A percentile compares a stretch with the other conserved stretches of the same genome.
Conservation (phyloP, 768 basidiomycete genomes). For the Pleurotus citrinopileatus region DNA sequence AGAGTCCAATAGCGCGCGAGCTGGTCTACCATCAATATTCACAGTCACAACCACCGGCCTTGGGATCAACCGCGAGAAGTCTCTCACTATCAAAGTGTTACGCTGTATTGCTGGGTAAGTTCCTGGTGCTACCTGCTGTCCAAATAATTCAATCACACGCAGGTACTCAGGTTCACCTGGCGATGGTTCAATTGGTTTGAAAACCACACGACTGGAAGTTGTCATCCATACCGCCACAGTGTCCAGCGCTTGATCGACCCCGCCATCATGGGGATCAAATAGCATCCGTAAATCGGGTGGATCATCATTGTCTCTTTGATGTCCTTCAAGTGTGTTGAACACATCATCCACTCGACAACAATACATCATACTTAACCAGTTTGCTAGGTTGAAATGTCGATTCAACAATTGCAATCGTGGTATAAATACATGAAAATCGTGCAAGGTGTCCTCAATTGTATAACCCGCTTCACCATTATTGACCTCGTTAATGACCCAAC, state of each 20-base stretch:
- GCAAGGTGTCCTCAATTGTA: not conserved
- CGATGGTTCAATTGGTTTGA: not conserved
- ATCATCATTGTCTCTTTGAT: not conserved
- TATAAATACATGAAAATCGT: not conserved
- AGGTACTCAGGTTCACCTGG: not conserved
- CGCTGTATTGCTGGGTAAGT: slow-evolving; percentile 1
- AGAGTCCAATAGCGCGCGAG: slow-evolving; percentile 31
- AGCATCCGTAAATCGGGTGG: not conserved
- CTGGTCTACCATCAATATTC: slow-evolving; percentile 26
- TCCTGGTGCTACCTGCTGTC: not conserved
- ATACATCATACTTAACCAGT: not conserved
- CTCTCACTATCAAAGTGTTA: slow-evolving; percentile 11
- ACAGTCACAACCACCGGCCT: slow-evolving; percentile 27
- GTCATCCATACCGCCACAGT: not conserved
- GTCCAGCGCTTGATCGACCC: not conserved
- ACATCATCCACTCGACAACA: not conserved
- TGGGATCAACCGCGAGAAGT: slow-evolving; percentile 18
- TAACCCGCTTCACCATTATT: not conserved
- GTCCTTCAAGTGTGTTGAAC: not conserved
- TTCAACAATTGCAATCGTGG: not conserved
- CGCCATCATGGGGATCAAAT: not conserved
- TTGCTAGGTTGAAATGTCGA: not conserved
- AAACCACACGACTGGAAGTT: not conserved
- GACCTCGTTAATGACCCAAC: not conserved
- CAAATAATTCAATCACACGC: not conserved